phyloP scores from a whole-genome alignment of 2,329 filamentous ascomycete species.

The Aureobasidium sp. region DNA sequence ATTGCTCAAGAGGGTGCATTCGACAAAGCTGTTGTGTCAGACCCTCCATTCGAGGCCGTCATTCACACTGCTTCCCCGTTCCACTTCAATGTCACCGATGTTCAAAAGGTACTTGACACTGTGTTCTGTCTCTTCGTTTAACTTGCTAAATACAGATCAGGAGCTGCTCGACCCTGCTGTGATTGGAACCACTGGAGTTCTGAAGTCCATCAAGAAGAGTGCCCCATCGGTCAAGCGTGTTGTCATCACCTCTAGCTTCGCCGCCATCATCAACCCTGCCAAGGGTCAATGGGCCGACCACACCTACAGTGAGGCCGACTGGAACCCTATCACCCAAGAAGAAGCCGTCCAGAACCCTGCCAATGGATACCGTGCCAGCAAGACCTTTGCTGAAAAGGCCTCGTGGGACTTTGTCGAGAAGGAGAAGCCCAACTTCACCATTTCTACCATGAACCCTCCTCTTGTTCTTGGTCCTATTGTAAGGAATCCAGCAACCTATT shows the following conservation, averaged over 20 bases:
- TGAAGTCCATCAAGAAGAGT: slow-evolving; percentile 54
- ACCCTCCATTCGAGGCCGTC: slow-evolving; percentile 63
- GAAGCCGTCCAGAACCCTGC: slow-evolving; percentile 40
- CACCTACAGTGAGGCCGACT: slow-evolving; percentile 49
- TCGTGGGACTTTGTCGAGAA: slow-evolving; percentile 48
- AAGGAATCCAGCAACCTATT: neutral
- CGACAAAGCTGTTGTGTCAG: slow-evolving; percentile 50
- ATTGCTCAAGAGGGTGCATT: slow-evolving; percentile 66
- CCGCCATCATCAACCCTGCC: slow-evolving; percentile 53
- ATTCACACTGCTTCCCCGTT: slow-evolving; percentile 71
- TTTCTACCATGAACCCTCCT: slow-evolving; percentile 45
- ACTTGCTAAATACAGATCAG: slow-evolving; percentile 18
- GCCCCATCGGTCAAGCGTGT: slow-evolving; percentile 65
- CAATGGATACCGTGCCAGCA: slow-evolving; percentile 46
- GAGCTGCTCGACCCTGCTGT: slow-evolving; percentile 54
- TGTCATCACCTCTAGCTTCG: slow-evolving; percentile 63
- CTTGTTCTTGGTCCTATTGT: slow-evolving; percentile 46
- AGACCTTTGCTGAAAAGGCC: slow-evolving; percentile 55
- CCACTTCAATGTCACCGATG: slow-evolving; percentile 64
- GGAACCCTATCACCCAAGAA: slow-evolving; percentile 51
- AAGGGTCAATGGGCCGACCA: slow-evolving; percentile 46
- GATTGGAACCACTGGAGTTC: slow-evolving; percentile 56
- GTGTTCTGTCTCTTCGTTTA: neutral
- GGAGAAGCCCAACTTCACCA: slow-evolving; percentile 44
- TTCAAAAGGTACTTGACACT: slow-evolving; percentile 46